Evolutionary conservation across 1,284 basidiomycete species (phyloP).

Genomic region (Tremellales sp.): DNA sequence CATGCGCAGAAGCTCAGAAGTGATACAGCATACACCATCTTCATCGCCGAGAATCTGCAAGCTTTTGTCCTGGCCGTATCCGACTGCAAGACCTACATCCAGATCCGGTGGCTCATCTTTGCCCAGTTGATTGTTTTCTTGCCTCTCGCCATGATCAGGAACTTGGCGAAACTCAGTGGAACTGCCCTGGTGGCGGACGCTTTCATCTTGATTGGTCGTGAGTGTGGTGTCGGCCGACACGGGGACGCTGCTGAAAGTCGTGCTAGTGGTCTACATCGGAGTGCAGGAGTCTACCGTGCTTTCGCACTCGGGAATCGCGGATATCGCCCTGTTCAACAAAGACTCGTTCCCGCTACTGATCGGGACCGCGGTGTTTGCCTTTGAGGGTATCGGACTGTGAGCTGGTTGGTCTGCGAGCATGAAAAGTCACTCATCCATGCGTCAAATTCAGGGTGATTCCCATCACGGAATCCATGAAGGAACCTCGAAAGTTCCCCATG

Average conservation of each 20-base stretch:
- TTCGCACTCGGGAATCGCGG: slow-evolving; percentile 64
- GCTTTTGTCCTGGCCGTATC: slow-evolving; percentile 83
- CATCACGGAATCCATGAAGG: slow-evolving; percentile 91
- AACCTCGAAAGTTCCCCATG: slow-evolving; percentile 87
- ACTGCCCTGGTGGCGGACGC: slow-evolving; percentile 91
- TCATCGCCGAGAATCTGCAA: slow-evolving; percentile 88
- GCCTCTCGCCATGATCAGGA: slow-evolving; percentile 78
- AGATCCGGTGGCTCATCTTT: slow-evolving; percentile 76
- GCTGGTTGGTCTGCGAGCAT: slow-evolving; percentile 27
- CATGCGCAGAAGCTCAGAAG: not conserved
- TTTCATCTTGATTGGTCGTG: slow-evolving; percentile 82
- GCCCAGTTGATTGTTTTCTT: slow-evolving; percentile 82
- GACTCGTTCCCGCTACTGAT: slow-evolving; percentile 88
- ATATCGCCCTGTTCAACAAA: slow-evolving; percentile 82
- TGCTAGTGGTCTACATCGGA: slow-evolving; percentile 70
- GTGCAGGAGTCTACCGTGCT: slow-evolving; percentile 71
- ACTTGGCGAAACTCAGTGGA: slow-evolving; percentile 86
- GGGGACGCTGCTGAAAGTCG: no score
- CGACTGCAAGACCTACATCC: slow-evolving; percentile 66
- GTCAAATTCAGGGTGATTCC: slow-evolving; percentile 65
- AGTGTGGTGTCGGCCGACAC: no score
- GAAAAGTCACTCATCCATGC: not conserved
- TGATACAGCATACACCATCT: slow-evolving; percentile 80
- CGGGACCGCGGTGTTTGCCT: slow-evolving; percentile 96
- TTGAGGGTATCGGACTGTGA: slow-evolving; percentile 93